These are phyloP conservation scores for Iris pallida DNA, from an alignment of 116 monocot genomes.

Conservation along the genomic window DNA sequence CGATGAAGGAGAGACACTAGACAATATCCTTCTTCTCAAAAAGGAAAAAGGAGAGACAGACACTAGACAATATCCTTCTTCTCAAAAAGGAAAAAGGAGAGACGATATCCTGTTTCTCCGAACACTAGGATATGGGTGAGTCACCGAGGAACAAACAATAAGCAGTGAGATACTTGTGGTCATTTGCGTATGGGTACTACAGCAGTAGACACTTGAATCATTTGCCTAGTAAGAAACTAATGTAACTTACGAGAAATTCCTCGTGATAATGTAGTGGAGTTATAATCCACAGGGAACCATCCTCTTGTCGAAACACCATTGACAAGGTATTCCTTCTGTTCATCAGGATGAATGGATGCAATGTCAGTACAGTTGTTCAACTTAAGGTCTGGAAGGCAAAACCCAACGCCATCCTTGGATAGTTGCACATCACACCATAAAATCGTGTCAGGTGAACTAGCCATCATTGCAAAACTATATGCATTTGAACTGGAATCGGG, in stretches of 20 bases:
- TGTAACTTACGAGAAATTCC: conserved; percentile 11
- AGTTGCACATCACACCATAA: conserved; percentile 40
- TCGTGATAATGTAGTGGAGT: conserved; percentile 4
- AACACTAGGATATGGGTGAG: too few species aligned
- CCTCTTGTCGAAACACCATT: conserved; percentile 25
- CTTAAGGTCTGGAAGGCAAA: conserved; percentile 26
- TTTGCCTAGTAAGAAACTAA: not conserved
- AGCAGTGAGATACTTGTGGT: too few species aligned
- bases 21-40: too few species aligned
- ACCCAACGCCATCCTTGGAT: conserved; percentile 33
- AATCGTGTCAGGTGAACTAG: conserved; percentile 27
- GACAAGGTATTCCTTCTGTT: conserved; percentile 16
- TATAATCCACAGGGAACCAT: conserved; percentile 43
- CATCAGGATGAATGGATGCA: conserved; percentile 4
- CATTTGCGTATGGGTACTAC: too few species aligned
- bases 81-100: too few species aligned
- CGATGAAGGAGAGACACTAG: too few species aligned
- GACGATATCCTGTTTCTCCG: too few species aligned
- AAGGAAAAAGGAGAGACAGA: too few species aligned
- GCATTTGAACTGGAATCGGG: conserved; percentile 30
- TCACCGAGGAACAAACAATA: too few species aligned
- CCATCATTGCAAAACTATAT: conserved; percentile 14
- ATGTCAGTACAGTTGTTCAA: conserved; percentile 31
- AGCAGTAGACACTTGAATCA: too few species aligned
- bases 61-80: too few species aligned